Evolutionary conservation across 805 yeast species (phyloP).

Genomic region (Yueomyces sinensis): DNA sequence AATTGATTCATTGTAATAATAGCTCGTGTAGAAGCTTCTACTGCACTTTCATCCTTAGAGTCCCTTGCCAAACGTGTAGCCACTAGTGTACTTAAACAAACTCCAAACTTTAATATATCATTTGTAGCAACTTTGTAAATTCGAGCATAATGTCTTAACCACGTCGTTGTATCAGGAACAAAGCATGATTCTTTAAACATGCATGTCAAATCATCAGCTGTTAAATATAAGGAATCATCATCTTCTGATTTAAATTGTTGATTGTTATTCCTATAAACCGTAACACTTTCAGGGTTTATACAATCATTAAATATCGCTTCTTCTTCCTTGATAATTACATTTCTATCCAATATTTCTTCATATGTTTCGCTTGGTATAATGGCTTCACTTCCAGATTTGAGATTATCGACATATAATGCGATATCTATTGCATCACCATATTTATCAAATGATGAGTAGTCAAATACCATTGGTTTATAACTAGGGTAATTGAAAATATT

Average conservation of each 20-base stretch:
- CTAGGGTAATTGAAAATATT: slow-evolving; percentile 22
- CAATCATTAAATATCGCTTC: too few relatives aligned
- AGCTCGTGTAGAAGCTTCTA: slow-evolving; percentile 72
- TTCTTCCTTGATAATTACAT: not conserved
- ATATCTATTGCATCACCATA: slow-evolving; percentile 16
- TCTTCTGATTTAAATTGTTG: not conserved
- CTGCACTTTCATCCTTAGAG: slow-evolving; percentile 56
- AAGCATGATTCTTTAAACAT: not conserved
- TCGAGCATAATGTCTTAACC: slow-evolving; percentile 72
- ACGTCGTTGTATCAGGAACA: slow-evolving; percentile 56
- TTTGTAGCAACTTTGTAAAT: slow-evolving; percentile 55
- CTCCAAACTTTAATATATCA: slow-evolving; percentile 43
- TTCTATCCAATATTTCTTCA: too few relatives aligned
- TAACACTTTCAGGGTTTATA: too few relatives aligned
- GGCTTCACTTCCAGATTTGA: not conserved
- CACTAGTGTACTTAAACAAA: slow-evolving; percentile 67
- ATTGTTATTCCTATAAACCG: not conserved
- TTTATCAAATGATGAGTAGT: slow-evolving; percentile 20
- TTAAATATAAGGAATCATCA: not conserved
- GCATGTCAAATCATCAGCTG: too few relatives aligned
- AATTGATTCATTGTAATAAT: slow-evolving; percentile 47
- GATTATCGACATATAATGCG: not conserved
- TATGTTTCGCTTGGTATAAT: too few relatives aligned
- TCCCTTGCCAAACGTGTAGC: slow-evolving; percentile 59
- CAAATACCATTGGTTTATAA: slow-evolving; percentile 17